Percentiles rank a stretch among this genome's conserved stretches.
Conservation (phyloP, 805 yeast genomes). For the Sugiyamaella marilandica region DNA sequence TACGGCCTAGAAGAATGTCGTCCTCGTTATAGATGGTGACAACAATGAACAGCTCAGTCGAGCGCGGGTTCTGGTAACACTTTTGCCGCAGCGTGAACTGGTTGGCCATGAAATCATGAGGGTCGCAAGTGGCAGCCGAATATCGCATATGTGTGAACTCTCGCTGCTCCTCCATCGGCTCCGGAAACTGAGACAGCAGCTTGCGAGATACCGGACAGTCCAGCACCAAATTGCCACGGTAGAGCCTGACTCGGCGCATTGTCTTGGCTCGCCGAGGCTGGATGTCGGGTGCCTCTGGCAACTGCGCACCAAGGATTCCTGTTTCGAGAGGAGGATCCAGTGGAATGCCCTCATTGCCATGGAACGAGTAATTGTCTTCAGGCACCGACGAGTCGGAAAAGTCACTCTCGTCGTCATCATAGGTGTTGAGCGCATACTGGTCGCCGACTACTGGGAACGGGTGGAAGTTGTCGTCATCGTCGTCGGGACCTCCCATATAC, state of each 20-base stretch:
- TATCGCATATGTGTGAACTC: slow-evolving; percentile 86
- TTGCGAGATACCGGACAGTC: slow-evolving; percentile 85
- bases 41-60: slow-evolving; percentile 80
- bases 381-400: slow-evolving; percentile 16
- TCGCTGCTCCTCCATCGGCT: slow-evolving; percentile 44
- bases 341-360: slow-evolving; percentile 6
- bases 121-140: slow-evolving; percentile 92
- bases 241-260: slow-evolving; percentile 46
- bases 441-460: slow-evolving; percentile 37
- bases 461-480: slow-evolving; percentile 28
- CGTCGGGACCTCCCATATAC: slow-evolving; percentile 9
- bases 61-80: slow-evolving; percentile 70
- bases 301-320: slow-evolving; percentile 1
- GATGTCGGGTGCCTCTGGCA: slow-evolving; percentile 26
- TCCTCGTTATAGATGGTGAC: slow-evolving; percentile 89
- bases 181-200: slow-evolving; percentile 50
- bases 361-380: slow-evolving; percentile 20
- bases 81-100: slow-evolving; percentile 80
- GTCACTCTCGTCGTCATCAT: slow-evolving; percentile 21
- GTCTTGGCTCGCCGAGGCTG: slow-evolving; percentile 35
- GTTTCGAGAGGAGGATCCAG: slow-evolving; percentile 2
- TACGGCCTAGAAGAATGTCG: slow-evolving; percentile 74
- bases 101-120: slow-evolving; percentile 55
- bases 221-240: slow-evolving; percentile 73
- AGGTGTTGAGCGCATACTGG: slow-evolving; percentile 34